Evolutionary conservation across 2,329 filamentous ascomycete species (phyloP), one percentile per base, ranked within the genome.

Genomic region (Ophiosphaerella herpotricha): DNA sequence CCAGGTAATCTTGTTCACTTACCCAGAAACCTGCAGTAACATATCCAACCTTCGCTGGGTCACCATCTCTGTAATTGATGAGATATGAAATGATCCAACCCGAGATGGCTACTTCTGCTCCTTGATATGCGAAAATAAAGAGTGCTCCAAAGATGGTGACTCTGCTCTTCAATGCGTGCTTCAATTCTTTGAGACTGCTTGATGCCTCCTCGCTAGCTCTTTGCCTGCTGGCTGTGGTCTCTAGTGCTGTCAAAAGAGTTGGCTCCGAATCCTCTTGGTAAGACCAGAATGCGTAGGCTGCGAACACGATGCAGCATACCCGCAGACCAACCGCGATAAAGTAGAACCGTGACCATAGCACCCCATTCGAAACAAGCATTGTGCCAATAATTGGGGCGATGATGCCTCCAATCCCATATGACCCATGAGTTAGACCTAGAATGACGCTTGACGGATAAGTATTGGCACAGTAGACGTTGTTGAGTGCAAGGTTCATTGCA

Each of bases 61-160:
- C 80, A 12, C 89, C 90, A 48, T 85, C 77, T 33, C 90, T 85
- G 55, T 85, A 82, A 42, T 82, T 81, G 71, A 94, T 91, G 34
- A 95, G 77, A 75, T 92, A 95, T 2, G 88, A 91, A 54, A 93
- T 91, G 41, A 93, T 87, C 91, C 90, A 95, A 45, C 90, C 90
- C 0, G 87, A 90, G 57, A 93, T 89, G 12, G 86, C 86, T 13
- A 95, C 90, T 73, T 95, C 90, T 32, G 88, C 87, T 31, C 90
- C 90, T 72, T 94, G 89, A 71, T 96, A 95, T 23, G 86, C 84
- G 70, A 95, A 94, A 70, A 94, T 89, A 77, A 94, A 94, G 8
- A 90, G 71, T 0, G 90, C 87, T 3, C 89, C 89, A 0, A 94
- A 79, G 1, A 94, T 73, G 0, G 91, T 89, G 4, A 85, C 80